Conservation (phyloP, 306 rosid genomes). For the Crataegus laevigata region DNA sequence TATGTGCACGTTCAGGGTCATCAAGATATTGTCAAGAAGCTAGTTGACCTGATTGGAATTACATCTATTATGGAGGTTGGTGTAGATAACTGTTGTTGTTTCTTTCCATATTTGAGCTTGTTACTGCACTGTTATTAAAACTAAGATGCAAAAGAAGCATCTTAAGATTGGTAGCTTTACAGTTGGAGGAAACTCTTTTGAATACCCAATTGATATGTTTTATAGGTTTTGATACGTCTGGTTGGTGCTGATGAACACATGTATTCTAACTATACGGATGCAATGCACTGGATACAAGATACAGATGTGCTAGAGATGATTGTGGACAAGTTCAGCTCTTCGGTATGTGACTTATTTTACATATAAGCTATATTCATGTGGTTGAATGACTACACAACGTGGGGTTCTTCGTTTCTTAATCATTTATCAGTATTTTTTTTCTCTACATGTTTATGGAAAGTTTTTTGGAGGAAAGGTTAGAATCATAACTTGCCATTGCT, state of each 20-base stretch:
- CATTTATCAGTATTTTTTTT: background rate
- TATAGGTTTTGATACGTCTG: slow-evolving; percentile 86
- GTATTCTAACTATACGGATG: slow-evolving; percentile 67
- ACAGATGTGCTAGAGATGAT: slow-evolving; percentile 92
- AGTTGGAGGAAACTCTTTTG: background rate
- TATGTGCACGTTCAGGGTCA: slow-evolving; percentile 52
- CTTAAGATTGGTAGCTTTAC: background rate
- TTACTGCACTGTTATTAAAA: background rate
- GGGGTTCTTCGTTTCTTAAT: background rate
- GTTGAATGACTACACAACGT: background rate
- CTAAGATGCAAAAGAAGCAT: background rate
- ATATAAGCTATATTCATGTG: background rate
- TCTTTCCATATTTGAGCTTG: slow-evolving; percentile 1
- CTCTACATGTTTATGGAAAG: background rate
- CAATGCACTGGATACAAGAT: slow-evolving; percentile 91
- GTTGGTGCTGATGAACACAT: slow-evolving; percentile 97
- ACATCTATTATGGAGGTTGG: slow-evolving; percentile 99
- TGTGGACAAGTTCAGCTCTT: slow-evolving; percentile 87
- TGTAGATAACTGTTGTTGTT: slow-evolving; percentile 15
- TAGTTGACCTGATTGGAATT: slow-evolving; percentile 94
- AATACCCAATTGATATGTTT: slow-evolving; percentile 7
- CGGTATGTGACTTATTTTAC: slow-evolving; percentile 51
- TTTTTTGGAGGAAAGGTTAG: background rate
- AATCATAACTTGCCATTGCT: background rate
- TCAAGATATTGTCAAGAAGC: slow-evolving; percentile 72